Evolutionary conservation across 1,284 basidiomycete genomes (phyloP).

Genomic region (Peniophora sp.): DNA sequence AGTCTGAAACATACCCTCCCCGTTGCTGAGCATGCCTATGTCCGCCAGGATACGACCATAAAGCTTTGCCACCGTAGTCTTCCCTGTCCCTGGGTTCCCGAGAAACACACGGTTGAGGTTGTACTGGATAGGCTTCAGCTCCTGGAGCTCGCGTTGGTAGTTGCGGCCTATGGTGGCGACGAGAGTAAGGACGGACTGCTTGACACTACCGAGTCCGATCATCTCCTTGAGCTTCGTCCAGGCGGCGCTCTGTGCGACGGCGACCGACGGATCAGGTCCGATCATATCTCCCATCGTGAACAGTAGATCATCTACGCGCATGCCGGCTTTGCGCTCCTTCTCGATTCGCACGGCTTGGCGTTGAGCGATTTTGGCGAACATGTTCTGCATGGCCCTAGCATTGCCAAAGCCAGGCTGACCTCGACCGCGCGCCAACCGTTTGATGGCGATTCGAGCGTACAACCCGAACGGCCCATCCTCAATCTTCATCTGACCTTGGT

Average conservation of each 20-base stretch:
- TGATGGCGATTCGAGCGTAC: conserved; percentile 46
- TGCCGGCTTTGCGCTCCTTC: conserved; percentile 29
- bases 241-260: conserved; percentile 32
- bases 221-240: conserved; percentile 47
- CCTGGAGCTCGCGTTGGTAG: conserved; percentile 49
- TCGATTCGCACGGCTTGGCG: conserved; percentile 44
- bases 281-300: conserved; percentile 48
- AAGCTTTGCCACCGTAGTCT: conserved; percentile 57
- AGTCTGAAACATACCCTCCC: conserved; percentile 42
- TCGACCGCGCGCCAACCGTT: conserved; percentile 47
- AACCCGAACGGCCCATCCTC: conserved; percentile 47
- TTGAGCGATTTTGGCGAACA: conserved; percentile 35
- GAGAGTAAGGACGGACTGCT: conserved; percentile 42
- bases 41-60: conserved; percentile 57
- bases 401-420: conserved; percentile 55
- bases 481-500: conserved; percentile 40
- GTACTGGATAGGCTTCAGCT: conserved; percentile 41
- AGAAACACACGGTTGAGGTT: conserved; percentile 58
- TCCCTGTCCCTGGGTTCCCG: conserved; percentile 60
- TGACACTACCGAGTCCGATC: conserved; percentile 49
- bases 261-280: conserved; percentile 51
- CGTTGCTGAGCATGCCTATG: conserved; percentile 52
- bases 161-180: conserved; percentile 41
- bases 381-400: conserved; percentile 48
- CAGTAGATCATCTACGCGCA: conserved; percentile 38